These are phyloP conservation scores for Kodamaea kaohsiungensis DNA, from an alignment of 805 yeast species.

Conservation along the genomic window DNA sequence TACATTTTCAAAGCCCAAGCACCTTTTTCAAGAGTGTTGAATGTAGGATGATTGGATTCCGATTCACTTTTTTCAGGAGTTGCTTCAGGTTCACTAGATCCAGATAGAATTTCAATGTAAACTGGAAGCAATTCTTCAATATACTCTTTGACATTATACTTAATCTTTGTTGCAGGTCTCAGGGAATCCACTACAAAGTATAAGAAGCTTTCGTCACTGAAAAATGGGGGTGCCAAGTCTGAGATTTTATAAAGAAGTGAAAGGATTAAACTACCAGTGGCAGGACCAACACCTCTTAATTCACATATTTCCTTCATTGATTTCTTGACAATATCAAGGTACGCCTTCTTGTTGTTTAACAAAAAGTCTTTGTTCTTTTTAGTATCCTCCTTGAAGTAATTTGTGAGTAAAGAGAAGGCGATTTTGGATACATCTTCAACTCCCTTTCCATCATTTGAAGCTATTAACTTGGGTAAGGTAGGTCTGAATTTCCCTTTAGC, in stretches of 20 bases:
- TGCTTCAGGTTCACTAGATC: too few relatives aligned
- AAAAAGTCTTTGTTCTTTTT: slow-evolving; percentile 7
- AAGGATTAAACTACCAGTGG: slow-evolving; percentile 47
- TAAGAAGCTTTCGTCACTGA: slow-evolving; percentile 49
- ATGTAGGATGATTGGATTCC: too few relatives aligned
- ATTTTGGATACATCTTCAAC: slow-evolving; percentile 32
- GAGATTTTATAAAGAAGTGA: slow-evolving; percentile 29
- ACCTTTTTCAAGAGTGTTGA: slow-evolving; percentile 34
- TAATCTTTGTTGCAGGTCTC: slow-evolving; percentile 31
- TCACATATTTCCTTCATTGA: slow-evolving; percentile 34
- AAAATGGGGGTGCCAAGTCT: slow-evolving; percentile 42
- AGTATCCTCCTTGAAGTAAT: background rate
- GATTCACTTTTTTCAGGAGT: slow-evolving; percentile 28
- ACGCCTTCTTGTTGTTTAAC: slow-evolving; percentile 13
- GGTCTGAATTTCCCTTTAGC: slow-evolving; percentile 46
- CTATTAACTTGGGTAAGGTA: slow-evolving; percentile 41
- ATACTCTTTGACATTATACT: slow-evolving; percentile 45
- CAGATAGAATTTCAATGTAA: slow-evolving; percentile 16
- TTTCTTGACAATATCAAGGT: slow-evolving; percentile 20
- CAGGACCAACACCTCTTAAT: slow-evolving; percentile 52
- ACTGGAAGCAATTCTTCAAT: slow-evolving; percentile 32
- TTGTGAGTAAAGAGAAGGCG: slow-evolving; percentile 22
- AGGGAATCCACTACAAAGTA: slow-evolving; percentile 30
- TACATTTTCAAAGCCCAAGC: slow-evolving; percentile 40
- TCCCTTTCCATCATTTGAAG: slow-evolving; percentile 30